A percentile compares a stretch with the other conserved stretches of the same genome.
Conservation (phyloP, 345 rosid species). For the Populus deltoides region DNA sequence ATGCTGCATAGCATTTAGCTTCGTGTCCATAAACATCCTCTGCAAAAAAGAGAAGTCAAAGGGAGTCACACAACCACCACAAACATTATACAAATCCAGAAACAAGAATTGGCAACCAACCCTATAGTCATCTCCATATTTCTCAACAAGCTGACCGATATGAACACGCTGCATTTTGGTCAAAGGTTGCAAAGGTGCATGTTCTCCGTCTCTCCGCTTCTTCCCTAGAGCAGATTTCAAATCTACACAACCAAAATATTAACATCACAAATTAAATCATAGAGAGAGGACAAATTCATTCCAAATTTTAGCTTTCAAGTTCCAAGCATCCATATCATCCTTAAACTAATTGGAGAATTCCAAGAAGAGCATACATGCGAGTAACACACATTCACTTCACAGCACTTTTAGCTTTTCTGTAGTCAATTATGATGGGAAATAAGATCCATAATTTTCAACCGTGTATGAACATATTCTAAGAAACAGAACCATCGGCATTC, state of each 20-base stretch:
- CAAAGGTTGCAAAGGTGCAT: constrained; percentile 69
- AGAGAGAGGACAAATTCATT: background rate
- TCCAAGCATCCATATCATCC: background rate
- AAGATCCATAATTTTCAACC: too few relatives aligned
- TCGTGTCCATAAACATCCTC: constrained; percentile 84
- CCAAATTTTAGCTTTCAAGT: background rate
- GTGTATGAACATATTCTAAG: too few relatives aligned
- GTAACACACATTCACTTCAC: background rate
- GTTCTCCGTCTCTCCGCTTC: constrained; percentile 82
- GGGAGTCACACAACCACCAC: background rate
- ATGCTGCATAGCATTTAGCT: constrained; percentile 87
- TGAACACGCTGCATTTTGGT: constrained; percentile 71
- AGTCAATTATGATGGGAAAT: too few relatives aligned
- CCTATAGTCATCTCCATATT: constrained; percentile 77
- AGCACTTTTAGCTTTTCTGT: too few relatives aligned
- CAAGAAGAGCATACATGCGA: background rate
- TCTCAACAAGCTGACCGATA: constrained; percentile 55
- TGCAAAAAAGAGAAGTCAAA: constrained; percentile 25
- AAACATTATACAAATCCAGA: background rate
- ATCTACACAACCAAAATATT: constrained; percentile 38
- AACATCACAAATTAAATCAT: background rate
- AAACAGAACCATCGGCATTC: too few relatives aligned
- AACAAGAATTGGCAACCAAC: constrained; percentile 21
- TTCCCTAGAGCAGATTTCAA: constrained; percentile 84
- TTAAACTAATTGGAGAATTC: background rate